Conservation (phyloP, 2,329 filamentous ascomycete genomes). For the Cercospora brassicicola region DNA sequence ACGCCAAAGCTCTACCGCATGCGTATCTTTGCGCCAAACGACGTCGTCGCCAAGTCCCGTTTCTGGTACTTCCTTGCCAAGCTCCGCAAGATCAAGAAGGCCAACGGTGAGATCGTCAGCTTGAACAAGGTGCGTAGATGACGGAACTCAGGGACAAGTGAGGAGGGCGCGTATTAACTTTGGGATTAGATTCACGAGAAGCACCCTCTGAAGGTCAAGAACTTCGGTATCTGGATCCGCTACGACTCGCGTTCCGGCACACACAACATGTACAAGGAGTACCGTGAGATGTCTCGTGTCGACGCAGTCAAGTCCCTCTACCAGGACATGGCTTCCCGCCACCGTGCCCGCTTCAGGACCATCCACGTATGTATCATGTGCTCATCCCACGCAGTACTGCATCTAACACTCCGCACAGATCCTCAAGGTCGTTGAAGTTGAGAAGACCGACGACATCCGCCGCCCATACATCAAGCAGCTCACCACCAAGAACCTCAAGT, state of each 20-base stretch:
- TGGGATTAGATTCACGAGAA: slow-evolving; percentile 85
- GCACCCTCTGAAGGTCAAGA: slow-evolving; percentile 99
- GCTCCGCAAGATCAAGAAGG: slow-evolving; percentile 99
- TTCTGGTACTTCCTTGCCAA: slow-evolving; percentile 99
- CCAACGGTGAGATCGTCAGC: slow-evolving; percentile 97
- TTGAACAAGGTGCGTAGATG: slow-evolving; percentile 77
- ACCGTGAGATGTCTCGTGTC: slow-evolving; percentile 95
- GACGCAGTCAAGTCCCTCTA: slow-evolving; percentile 96
- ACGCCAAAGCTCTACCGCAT: slow-evolving; percentile 99
- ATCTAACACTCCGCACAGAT: slow-evolving; percentile 59
- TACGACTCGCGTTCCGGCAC: slow-evolving; percentile 99
- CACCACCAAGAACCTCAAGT: slow-evolving; percentile 88
- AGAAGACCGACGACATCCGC: slow-evolving; percentile 92
- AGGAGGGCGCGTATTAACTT: slow-evolving; percentile 15
- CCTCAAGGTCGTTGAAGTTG: slow-evolving; percentile 95
- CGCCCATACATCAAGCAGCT: slow-evolving; percentile 99
- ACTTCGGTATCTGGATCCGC: slow-evolving; percentile 99
- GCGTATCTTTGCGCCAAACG: slow-evolving; percentile 98
- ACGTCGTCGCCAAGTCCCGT: slow-evolving; percentile 97
- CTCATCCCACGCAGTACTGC: not conserved
- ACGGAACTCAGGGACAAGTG: not conserved
- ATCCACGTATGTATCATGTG: slow-evolving; percentile 74
- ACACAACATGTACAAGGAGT: slow-evolving; percentile 99
- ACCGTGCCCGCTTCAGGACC: slow-evolving; percentile 95
- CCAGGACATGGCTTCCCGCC: slow-evolving; percentile 99